Conservation (phyloP, 2,329 filamentous ascomycete species). For the Fusarium aywerte region DNA sequence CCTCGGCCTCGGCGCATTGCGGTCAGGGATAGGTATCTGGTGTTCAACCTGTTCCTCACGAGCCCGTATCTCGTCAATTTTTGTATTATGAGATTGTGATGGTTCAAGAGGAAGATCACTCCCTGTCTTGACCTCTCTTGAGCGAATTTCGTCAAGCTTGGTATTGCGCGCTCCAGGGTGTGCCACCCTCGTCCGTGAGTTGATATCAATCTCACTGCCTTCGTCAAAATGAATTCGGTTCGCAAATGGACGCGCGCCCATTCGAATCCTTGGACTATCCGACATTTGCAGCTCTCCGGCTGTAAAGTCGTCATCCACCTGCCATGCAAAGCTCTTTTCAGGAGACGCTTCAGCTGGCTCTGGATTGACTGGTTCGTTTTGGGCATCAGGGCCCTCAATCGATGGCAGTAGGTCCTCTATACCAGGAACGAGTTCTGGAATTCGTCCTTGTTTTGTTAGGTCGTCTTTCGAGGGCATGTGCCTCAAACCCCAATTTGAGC, state of each 20-base stretch:
- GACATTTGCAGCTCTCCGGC: conserved; percentile 66
- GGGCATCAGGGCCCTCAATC: conserved; percentile 43
- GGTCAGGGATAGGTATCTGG: conserved; percentile 48
- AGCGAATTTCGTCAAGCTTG: conserved; percentile 58
- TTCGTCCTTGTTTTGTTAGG: conserved; percentile 44
- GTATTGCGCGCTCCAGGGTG: conserved; percentile 53
- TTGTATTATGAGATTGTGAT: conserved; percentile 44
- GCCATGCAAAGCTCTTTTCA: conserved; percentile 65
- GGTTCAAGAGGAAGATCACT: conserved; percentile 41
- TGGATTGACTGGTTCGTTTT: not conserved
- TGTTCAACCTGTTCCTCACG: conserved; percentile 50
- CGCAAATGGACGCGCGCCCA: conserved; percentile 52
- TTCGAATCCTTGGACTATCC: conserved; percentile 63
- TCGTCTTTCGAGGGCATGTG: conserved; percentile 42
- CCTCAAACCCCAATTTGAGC: conserved; percentile 24
- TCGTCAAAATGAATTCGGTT: conserved; percentile 50
- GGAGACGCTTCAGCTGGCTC: conserved; percentile 51
- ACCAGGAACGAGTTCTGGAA: conserved; percentile 54
- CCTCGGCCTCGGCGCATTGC: conserved; percentile 46
- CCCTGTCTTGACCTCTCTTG: conserved; percentile 54
- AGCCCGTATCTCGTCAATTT: conserved; percentile 52
- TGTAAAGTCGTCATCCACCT: conserved; percentile 68
- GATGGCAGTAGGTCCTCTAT: conserved; percentile 54
- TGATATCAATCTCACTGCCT: conserved; percentile 46
- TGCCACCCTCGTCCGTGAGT: conserved; percentile 45